Conservation (phyloP, 139 green algal genomes). For the Tetratostichococcus sp. region DNA sequence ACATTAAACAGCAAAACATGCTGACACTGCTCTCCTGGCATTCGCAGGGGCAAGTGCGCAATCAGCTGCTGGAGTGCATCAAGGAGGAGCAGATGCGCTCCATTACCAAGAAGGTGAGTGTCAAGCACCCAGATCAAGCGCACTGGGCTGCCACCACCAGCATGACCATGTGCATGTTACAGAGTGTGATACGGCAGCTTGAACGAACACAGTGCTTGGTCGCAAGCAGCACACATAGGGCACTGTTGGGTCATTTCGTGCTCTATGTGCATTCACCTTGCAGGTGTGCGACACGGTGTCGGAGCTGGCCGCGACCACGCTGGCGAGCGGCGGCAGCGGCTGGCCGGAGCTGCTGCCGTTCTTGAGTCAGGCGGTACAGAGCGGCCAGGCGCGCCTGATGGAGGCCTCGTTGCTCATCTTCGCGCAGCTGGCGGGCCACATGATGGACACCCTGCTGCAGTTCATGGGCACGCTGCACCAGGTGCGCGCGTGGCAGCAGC, state of each 20-base stretch:
- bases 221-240: too few relatives aligned
- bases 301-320: slow-evolving; percentile 69
- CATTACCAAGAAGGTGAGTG: slow-evolving; percentile 40
- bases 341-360: slow-evolving; percentile 95
- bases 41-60: slow-evolving; percentile 54
- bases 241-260: neutral
- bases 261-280: neutral
- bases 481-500: too few relatives aligned
- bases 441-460: slow-evolving; percentile 54
- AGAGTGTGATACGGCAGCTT: too few relatives aligned
- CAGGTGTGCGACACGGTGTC: slow-evolving; percentile 81
- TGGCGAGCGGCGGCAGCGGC: slow-evolving; percentile 33
- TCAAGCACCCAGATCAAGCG: too few relatives aligned
- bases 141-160: too few relatives aligned
- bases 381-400: slow-evolving; percentile 29
- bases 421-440: slow-evolving; percentile 68
- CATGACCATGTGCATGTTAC: too few relatives aligned
- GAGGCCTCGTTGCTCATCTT: slow-evolving; percentile 68
- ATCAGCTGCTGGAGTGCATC: slow-evolving; percentile 59
- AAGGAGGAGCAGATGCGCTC: slow-evolving; percentile 40
- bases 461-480: slow-evolving; percentile 59
- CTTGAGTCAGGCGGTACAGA: slow-evolving; percentile 78
- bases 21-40: neutral
- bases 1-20: too few relatives aligned
- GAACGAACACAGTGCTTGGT: too few relatives aligned